These are phyloP conservation scores for Saccharomyces uvarum DNA, from an alignment of 1,139 yeast genomes.

Conservation along the genomic window DNA sequence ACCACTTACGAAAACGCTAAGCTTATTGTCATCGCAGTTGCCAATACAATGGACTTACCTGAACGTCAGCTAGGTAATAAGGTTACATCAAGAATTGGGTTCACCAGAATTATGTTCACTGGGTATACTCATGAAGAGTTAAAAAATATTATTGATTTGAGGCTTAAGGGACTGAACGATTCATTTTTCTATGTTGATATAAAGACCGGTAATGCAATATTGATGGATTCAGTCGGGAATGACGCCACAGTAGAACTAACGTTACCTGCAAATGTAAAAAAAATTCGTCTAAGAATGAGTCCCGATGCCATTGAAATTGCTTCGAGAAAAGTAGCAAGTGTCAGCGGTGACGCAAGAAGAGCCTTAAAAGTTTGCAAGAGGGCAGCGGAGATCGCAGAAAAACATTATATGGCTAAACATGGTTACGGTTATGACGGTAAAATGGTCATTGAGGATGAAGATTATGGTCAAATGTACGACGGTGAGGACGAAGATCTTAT, in stretches of 20 bases:
- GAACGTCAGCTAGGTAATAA: slow-evolving; percentile 82
- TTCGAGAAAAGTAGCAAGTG: slow-evolving; percentile 88
- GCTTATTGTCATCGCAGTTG: slow-evolving; percentile 83
- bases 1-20: slow-evolving; percentile 77
- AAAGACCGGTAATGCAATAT: slow-evolving; percentile 29
- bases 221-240: slow-evolving; percentile 14
- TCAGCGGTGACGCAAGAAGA: slow-evolving; percentile 93
- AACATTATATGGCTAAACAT: slow-evolving; percentile 38
- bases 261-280: slow-evolving; percentile 21
- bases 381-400: slow-evolving; percentile 84
- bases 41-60: slow-evolving; percentile 95
- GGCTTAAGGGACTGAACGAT: slow-evolving; percentile 52
- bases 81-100: slow-evolving; percentile 83
- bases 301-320: slow-evolving; percentile 86
- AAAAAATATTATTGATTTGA: slow-evolving; percentile 61
- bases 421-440: slow-evolving; percentile 28
- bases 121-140: slow-evolving; percentile 83
- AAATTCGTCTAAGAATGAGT: slow-evolving; percentile 42
- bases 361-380: slow-evolving; percentile 83
- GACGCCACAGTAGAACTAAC: slow-evolving; percentile 6
- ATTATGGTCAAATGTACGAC: slow-evolving; percentile 2
- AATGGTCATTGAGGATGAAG: slow-evolving; percentile 4
- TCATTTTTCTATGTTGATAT: slow-evolving; percentile 30
- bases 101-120: slow-evolving; percentile 76
- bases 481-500: slow-evolving; percentile 8